phyloP scores from a whole-genome alignment of 2,329 filamentous ascomycete species.

The Epichloe sibirici region DNA sequence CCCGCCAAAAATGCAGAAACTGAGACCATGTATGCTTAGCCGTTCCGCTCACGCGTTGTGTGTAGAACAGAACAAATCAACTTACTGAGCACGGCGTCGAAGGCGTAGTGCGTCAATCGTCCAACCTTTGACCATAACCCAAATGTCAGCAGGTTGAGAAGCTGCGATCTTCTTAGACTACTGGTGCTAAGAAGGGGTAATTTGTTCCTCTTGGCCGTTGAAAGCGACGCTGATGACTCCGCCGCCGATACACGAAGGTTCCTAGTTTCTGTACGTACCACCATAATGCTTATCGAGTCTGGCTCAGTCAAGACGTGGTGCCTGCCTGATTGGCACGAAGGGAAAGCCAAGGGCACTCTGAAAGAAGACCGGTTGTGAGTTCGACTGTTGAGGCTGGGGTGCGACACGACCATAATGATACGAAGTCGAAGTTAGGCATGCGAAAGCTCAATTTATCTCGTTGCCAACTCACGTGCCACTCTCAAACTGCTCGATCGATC shows the following conservation, averaged over 20 bases:
- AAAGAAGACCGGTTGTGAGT: background rate
- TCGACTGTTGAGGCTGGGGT: background rate
- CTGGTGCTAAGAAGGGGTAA: slow-evolving; percentile 3
- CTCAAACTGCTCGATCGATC: too few species aligned
- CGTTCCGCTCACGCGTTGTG: background rate
- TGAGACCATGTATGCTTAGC: slow-evolving; percentile 21
- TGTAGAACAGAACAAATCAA: slow-evolving; percentile 10
- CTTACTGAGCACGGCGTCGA: slow-evolving; percentile 87
- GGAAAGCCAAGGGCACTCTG: background rate
- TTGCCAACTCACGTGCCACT: too few species aligned
- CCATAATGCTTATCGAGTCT: slow-evolving; percentile 16
- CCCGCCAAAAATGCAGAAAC: slow-evolving; percentile 94
- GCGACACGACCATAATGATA: background rate
- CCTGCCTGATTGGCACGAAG: background rate
- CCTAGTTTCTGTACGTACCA: slow-evolving; percentile 16
- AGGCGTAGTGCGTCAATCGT: slow-evolving; percentile 85
- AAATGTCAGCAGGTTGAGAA: slow-evolving; percentile 58
- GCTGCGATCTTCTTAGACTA: slow-evolving; percentile 31
- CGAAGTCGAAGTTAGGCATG: too few species aligned
- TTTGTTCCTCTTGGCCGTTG: background rate
- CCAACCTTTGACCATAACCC: slow-evolving; percentile 71
- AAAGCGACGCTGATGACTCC: background rate
- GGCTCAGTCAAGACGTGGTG: background rate
- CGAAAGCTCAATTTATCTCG: too few species aligned
- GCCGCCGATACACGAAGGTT: background rate